Evolutionary conservation across 768 basidiomycete genomes (phyloP).

Genomic region (Daedaleopsis sinensis): DNA sequence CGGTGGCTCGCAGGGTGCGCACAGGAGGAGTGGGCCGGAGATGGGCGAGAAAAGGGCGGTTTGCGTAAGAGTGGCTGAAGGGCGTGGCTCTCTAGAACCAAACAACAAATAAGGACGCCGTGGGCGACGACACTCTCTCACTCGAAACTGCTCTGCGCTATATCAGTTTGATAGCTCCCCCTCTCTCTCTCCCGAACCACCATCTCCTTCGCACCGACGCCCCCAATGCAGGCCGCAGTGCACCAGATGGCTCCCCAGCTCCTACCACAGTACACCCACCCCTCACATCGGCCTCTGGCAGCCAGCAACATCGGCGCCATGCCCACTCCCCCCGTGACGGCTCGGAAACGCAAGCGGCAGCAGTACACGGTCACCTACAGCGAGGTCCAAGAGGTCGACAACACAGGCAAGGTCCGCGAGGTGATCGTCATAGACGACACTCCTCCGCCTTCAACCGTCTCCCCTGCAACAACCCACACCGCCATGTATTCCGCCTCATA

Average conservation of each 20-base stretch:
- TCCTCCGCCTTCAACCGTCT: constrained; percentile 80
- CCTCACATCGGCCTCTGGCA: constrained; percentile 47
- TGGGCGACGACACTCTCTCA: constrained; percentile 33
- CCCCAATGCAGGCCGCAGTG: constrained; percentile 74
- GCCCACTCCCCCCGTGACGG: constrained; percentile 70
- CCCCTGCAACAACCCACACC: constrained; percentile 67
- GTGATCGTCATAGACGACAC: constrained; percentile 95
- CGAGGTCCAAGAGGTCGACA: constrained; percentile 87
- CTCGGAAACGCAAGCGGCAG: constrained; percentile 84
- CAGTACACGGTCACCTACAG: constrained; percentile 85
- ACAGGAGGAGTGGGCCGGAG: constrained; percentile 5
- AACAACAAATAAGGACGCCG: constrained; percentile 36
- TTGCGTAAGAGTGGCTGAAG: constrained; percentile 31
- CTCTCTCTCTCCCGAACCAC: constrained; percentile 41
- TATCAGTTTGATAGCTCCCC: constrained; percentile 33
- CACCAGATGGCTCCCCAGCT: constrained; percentile 65
- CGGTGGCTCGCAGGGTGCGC: constrained; percentile 1
- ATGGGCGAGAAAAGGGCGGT: constrained; percentile 22
- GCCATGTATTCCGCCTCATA: constrained; percentile 77
- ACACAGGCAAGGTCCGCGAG: constrained; percentile 73
- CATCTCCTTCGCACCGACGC: constrained; percentile 52
- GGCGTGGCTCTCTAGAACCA: constrained; percentile 33
- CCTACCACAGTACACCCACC: constrained; percentile 65
- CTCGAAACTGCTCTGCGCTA: constrained; percentile 32
- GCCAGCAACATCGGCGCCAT: constrained; percentile 53